Percentiles rank a stretch among this genome's conserved stretches.
Conservation (phyloP, 306 rosid genomes). For the Biancaea sappan region DNA sequence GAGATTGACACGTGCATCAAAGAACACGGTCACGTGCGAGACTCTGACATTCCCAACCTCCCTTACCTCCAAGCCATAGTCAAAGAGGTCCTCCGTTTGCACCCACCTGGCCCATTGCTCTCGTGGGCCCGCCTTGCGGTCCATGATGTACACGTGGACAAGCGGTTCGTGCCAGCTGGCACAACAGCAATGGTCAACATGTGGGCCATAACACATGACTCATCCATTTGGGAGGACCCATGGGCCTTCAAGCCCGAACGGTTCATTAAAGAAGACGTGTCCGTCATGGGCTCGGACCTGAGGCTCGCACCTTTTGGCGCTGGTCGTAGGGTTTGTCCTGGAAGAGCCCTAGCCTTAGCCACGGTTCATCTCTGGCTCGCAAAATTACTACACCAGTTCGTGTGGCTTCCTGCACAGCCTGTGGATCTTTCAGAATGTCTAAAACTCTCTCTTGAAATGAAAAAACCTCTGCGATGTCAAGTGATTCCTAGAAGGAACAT, state of each 20-base stretch:
- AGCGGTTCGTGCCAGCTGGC: constrained; percentile 73
- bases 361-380: constrained; percentile 86
- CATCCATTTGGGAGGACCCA: constrained; percentile 74
- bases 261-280: constrained; percentile 58
- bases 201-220: constrained; percentile 93
- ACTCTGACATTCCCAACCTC: constrained; percentile 65
- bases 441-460: constrained; percentile 80
- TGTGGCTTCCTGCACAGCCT: constrained; percentile 53
- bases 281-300: constrained; percentile 76
- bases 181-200: constrained; percentile 92
- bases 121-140: constrained; percentile 88
- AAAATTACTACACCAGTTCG: constrained; percentile 55
- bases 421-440: constrained; percentile 77
- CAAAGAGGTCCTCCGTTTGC: constrained; percentile 79
- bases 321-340: constrained; percentile 85
- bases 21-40: constrained; percentile 55
- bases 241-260: constrained; percentile 72
- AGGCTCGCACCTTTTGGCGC: constrained; percentile 91
- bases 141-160: constrained; percentile 70
- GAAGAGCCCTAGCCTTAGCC: constrained; percentile 68
- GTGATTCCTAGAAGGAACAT: constrained; percentile 33
- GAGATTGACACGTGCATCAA: constrained; percentile 68
- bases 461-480: constrained; percentile 50
- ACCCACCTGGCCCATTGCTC: constrained; percentile 89
- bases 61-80: constrained; percentile 80